Evolutionary conservation across 2,329 filamentous ascomycete genomes (phyloP), one percentile per base, ranked within the genome.

Genomic region (Paracamarosporium sp.): DNA sequence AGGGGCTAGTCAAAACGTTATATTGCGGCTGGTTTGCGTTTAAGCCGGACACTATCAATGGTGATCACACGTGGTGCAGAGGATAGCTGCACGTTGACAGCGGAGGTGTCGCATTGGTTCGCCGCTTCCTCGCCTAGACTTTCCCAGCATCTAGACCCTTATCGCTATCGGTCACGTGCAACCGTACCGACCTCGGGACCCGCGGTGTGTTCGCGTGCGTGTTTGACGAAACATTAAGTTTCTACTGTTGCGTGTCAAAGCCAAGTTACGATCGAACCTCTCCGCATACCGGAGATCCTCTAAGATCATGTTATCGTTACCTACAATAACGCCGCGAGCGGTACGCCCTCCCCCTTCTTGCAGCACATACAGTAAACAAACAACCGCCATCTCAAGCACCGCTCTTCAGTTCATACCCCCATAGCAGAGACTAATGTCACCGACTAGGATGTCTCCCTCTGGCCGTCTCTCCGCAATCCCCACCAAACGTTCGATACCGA

Each of bases 391-490:
- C 13, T n/a, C 28, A 12, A n/a, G 13, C 17, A 4, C 1, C 25
- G 41, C 30, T 35, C 48, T 11, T 22, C 50, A 40, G 12, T 13
- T 17, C 5, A 22, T n/a, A 44, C 31, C 20, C 15, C n/a, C 22
- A 38, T 9, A 2, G 2, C 12, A 27, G 8, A 11, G 13, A 50
- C 22, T 17, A 4, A 47, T 8, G n/a, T 22, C 15, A 9, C 9
- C 20, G 12, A 15, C 24, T 24, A 59, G 57, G 57, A 59, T 25
- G 43, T 45, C n/a, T 45, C 48, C 15, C 53, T 59, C 35, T 59
- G 57, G 57, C 57, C 57, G 6, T 56, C 57, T 36, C 43, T 56
- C 31, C 53, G 53, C 24, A 44, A 50, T 8, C 17, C 57, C 13
- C 51, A 53, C 15, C 46, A 33, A 36, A 44, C 36, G n/a, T 47